Evolutionary conservation across 768 basidiomycete species (phyloP), one percentile per base, ranked within the genome.

Genomic region (Cyclocybe cylindracea): DNA sequence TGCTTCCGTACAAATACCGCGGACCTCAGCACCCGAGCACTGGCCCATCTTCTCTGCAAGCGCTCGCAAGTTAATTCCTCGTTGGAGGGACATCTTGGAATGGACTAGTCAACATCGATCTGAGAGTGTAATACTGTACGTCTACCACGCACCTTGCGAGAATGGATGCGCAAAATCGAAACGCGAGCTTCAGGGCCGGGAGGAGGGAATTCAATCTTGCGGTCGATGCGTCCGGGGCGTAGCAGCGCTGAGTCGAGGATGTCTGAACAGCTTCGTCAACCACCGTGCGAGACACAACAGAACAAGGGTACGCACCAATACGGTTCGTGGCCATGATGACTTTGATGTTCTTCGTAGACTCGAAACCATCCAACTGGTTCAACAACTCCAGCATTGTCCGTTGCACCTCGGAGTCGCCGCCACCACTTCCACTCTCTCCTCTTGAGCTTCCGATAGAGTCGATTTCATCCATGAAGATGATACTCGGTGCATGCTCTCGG

Each of bases 391-490:
- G 69, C 91, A 94, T 93, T 50, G 91, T 94, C 48, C 91, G 74
- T 74, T 94, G 91, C 52, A 93, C 91, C 68, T 94, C 92, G 3
- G 87, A 90, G 62, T 94, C 91, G 1, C 91, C 91, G 38, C 86
- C 86, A 16, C 91, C 89, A 44, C 91, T 90, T 13, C 95, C 93
- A 64, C 95, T 86, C 66, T 94, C 91, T 9, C 95, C 93, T 66
- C 95, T 73, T 56, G 92, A 93, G 56, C 87, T 90, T 48, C 96
- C 96, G 64, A 98, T 98, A 14, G 91, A 94, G 72, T 98, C 96
- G 57, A 98, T 98, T 73, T 98, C 96, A 67, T 98, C 96, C 95
- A 98, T 97, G 78, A 98, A 98, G 67, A 98, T 97, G 73, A 98
- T 97, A 69, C 89, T 91, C 34, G 96, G 96, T 33, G 96, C 96